Evolutionary conservation across 2,329 filamentous ascomycete species (phyloP), one percentile per base, ranked within the genome.

Genomic region (Venturia oleaginea): DNA sequence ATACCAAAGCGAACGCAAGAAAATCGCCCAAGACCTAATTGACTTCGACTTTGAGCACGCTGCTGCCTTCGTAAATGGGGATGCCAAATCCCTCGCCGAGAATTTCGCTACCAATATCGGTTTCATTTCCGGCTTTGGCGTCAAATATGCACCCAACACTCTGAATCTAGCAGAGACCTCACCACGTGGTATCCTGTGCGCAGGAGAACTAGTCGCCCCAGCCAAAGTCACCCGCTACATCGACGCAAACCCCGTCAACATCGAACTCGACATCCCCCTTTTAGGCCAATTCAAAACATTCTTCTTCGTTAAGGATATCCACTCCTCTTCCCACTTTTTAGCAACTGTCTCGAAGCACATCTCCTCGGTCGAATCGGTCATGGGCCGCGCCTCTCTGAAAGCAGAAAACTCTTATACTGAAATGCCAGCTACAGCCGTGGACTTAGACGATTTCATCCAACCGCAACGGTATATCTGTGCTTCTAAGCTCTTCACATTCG

Each of bases 221-320:
- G 86, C 86, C 51, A 88, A 85, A 74, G 88, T 87, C n/a, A 89
- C 87, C 0, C 82, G 89, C 34, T 92, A 88, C 71, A 83, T 91
- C 61, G 89, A 92, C 74, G 86, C 88, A 3, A 92, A 92, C 70
- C 89, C 89, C 0, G 84, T 92, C 55, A 86, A 92, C 69, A 78
- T 92, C 34, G 87, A 92, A 72, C 83, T 91, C 6, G 89, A 92
- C 70, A 89, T 92, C 55, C 89, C 89, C 1, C 83, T 91, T 74
- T 78, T 92, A 6, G 86, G 89, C 34, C 89, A 92, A 70, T 92
- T 92, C 77, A 83, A 87, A 59, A 83, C 91, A 54, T 91, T 89
- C 72, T 81, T 92, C 66, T 82, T 92, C 66, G 83, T 85, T 66
- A 84, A 83, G 70, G 83, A 91, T 55, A 91, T 89, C 72, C 81